A percentile compares a stretch with the other conserved stretches of the same genome.
Evolutionary conservation across 2,329 filamentous ascomycete genomes (phyloP).

Genomic region (Claviceps humidiphila): DNA sequence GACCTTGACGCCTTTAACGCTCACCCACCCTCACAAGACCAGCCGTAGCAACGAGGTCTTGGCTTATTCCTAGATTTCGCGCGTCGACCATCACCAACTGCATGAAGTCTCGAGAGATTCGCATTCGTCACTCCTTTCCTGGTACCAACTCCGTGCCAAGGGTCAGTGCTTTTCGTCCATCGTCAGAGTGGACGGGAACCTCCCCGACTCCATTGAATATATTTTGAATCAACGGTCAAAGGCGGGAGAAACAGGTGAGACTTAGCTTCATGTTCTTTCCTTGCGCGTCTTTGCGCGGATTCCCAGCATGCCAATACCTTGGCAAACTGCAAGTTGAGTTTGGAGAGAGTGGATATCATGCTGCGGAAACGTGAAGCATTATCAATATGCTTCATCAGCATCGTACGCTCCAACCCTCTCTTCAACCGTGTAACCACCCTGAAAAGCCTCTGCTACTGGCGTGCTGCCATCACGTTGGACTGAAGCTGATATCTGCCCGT

Average conservation of each 20-base stretch:
- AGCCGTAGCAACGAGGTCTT: background rate
- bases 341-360: background rate
- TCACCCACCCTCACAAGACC: slow-evolving; percentile 2
- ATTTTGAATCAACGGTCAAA: background rate
- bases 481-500: background rate
- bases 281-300: background rate
- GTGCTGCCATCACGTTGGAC: background rate
- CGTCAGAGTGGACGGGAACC: slow-evolving; percentile 11
- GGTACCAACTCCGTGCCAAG: slow-evolving; percentile 10
- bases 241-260: background rate
- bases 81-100: slow-evolving; percentile 2
- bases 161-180: slow-evolving; percentile 13
- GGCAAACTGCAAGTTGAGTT: background rate
- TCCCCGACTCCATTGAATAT: slow-evolving; percentile 10
- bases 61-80: slow-evolving; percentile 6
- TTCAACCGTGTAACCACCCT: background rate
- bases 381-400: background rate
- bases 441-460: background rate
- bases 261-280: background rate
- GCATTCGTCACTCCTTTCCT: background rate
- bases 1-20: slow-evolving; percentile 1
- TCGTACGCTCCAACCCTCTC: background rate
- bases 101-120: background rate
- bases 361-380: background rate
- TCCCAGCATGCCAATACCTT: background rate